Percentiles rank a stretch among this genome's conserved stretches.
Evolutionary conservation across 768 basidiomycete genomes (phyloP).

Genomic region (Pulveroboletus sp.): DNA sequence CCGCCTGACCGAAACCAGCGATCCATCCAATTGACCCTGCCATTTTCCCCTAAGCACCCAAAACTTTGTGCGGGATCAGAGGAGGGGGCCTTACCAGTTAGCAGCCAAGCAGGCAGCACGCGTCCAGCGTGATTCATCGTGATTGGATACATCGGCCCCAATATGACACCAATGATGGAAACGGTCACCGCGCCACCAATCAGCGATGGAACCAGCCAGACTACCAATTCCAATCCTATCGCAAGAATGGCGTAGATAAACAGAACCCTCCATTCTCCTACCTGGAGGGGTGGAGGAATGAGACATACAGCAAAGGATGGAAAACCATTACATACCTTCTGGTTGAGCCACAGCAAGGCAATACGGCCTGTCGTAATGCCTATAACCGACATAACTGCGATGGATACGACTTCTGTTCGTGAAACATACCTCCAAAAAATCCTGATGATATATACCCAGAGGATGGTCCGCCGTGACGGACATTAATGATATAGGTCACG

Average conservation of each 20-base stretch:
- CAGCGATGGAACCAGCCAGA: slow-evolving; percentile 56
- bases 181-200: slow-evolving; percentile 53
- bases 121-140: slow-evolving; percentile 67
- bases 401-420: not conserved
- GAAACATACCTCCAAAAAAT: slow-evolving; percentile 47
- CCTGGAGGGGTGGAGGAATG: slow-evolving; percentile 21
- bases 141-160: slow-evolving; percentile 53
- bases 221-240: slow-evolving; percentile 51
- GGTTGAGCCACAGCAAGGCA: slow-evolving; percentile 52
- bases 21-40: slow-evolving; percentile 63
- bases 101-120: slow-evolving; percentile 66
- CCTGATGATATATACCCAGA: slow-evolving; percentile 53
- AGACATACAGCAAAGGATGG: not conserved
- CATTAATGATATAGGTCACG: slow-evolving; percentile 51
- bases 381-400: slow-evolving; percentile 19
- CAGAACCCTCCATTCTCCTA: slow-evolving; percentile 53
- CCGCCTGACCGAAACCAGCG: slow-evolving; percentile 65
- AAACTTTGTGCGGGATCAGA: not conserved
- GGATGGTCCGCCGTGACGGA: slow-evolving; percentile 42
- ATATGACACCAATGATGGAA: slow-evolving; percentile 49
- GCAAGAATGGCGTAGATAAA: slow-evolving; percentile 50
- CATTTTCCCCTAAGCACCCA: too few species aligned
- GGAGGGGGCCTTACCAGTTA: slow-evolving; percentile 37
- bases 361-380: slow-evolving; percentile 59
- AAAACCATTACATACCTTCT: slow-evolving; percentile 33